phyloP scores from a whole-genome alignment of 345 rosid species.

The Carallia brachiata region DNA sequence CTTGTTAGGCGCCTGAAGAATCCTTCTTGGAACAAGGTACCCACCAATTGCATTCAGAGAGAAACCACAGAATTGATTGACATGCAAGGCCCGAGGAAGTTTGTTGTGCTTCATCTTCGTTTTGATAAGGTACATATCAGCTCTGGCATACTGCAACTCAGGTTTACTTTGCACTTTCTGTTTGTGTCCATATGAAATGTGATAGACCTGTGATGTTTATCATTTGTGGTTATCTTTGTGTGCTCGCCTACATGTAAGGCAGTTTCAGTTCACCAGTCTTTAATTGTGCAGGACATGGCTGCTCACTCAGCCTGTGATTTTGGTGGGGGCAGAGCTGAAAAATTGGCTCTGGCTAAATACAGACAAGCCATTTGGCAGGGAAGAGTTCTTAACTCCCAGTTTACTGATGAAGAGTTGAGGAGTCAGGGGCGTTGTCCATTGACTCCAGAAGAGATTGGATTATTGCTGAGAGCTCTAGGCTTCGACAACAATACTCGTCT shows the following conservation, averaged over 20 bases:
- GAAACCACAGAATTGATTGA: conserved; percentile 36
- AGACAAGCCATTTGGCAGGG: conserved; percentile 95
- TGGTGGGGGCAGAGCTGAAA: conserved; percentile 97
- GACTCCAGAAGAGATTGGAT: conserved; percentile 97
- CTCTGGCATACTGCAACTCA: neutral
- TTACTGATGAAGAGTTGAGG: conserved; percentile 80
- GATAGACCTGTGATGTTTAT: conserved; percentile 1
- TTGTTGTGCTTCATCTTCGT: conserved; percentile 86
- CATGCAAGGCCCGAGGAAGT: conserved; percentile 53
- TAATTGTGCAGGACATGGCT: conserved; percentile 85
- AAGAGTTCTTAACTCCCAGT: conserved; percentile 87
- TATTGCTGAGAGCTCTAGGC: conserved; percentile 81
- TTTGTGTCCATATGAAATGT: neutral
- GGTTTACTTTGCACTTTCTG: neutral
- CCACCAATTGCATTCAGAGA: conserved; percentile 27
- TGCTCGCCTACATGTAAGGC: neutral
- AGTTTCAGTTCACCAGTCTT: neutral
- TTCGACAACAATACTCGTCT: conserved; percentile 81
- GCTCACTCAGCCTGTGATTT: conserved; percentile 99
- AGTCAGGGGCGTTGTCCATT: conserved; percentile 92
- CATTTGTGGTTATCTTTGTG: neutral
- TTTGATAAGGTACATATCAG: conserved; percentile 70
- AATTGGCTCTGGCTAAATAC: conserved; percentile 77
- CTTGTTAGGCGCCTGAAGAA: conserved; percentile 62
- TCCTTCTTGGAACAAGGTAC: conserved; percentile 37